Percentiles rank a stretch among this genome's conserved stretches.
These are phyloP conservation scores for Candida nitratophila DNA, from an alignment of 805 yeast species.

Conservation along the genomic window DNA sequence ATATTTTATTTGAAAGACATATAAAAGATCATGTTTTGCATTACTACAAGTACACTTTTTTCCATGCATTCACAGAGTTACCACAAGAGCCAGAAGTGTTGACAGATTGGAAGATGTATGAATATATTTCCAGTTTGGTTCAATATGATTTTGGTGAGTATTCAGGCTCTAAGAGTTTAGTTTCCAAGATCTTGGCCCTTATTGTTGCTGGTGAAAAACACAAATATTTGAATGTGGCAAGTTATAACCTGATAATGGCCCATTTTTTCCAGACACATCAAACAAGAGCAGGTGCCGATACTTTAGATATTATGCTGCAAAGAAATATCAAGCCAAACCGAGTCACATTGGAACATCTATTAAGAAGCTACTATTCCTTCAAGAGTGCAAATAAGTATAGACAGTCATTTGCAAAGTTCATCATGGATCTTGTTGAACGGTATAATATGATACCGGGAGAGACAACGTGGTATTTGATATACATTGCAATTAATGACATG, in stretches of 20 bases:
- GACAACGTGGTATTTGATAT: neutral
- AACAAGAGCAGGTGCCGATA: neutral
- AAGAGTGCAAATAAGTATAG: neutral
- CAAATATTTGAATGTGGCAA: neutral
- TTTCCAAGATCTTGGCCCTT: neutral
- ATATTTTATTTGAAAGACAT: no score
- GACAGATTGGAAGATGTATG: neutral
- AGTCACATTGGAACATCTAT: neutral
- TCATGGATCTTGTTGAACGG: neutral
- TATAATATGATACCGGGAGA: neutral
- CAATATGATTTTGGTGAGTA: neutral
- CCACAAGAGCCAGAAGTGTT: neutral
- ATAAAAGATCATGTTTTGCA: neutral
- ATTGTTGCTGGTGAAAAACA: neutral
- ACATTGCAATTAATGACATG: neutral
- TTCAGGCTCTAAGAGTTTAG: neutral
- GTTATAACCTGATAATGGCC: neutral
- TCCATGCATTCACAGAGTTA: neutral
- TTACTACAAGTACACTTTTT: no score
- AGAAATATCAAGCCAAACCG: neutral
- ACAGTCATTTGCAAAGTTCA: no score
- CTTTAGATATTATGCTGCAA: neutral
- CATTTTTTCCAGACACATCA: neutral
- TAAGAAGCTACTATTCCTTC: no score
- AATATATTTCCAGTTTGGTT: neutral